These are phyloP conservation scores for Podaxis sp. DNA, from an alignment of 768 basidiomycete species.

Conservation along the genomic window DNA sequence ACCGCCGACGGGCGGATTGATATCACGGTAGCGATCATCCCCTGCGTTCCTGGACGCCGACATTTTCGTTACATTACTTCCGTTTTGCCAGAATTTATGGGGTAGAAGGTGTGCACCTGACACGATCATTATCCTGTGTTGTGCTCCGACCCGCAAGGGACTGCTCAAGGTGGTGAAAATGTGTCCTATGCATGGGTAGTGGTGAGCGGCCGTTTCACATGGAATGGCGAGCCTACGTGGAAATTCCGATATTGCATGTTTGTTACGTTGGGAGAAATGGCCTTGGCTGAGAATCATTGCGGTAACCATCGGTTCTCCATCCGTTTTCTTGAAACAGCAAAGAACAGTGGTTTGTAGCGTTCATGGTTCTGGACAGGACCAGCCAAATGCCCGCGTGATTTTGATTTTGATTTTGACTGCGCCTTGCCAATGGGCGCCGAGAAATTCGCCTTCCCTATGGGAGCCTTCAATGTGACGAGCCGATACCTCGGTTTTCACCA, in stretches of 20 bases:
- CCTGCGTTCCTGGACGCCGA: background rate
- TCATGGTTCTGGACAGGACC: background rate
- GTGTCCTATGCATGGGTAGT: background rate
- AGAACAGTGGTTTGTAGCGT: background rate
- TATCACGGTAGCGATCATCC: background rate
- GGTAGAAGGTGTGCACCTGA: background rate
- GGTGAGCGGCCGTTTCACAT: background rate
- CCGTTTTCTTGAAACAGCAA: background rate
- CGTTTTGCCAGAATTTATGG: background rate
- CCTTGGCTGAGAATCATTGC: background rate
- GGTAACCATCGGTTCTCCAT: background rate
- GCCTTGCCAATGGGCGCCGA: no score
- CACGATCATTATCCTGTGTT: background rate
- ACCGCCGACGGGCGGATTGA: background rate
- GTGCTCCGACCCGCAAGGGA: background rate
- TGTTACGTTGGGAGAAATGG: no score
- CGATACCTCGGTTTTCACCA: no score
- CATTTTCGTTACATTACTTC: background rate
- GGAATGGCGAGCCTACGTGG: background rate
- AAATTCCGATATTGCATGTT: background rate
- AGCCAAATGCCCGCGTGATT: background rate
- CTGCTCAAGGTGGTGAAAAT: background rate
- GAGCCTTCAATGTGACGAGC: no score
- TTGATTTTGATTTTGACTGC: no score
- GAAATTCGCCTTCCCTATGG: no score